phyloP scores from a whole-genome alignment of 768 basidiomycete species.

The Saitozyma sp. region DNA sequence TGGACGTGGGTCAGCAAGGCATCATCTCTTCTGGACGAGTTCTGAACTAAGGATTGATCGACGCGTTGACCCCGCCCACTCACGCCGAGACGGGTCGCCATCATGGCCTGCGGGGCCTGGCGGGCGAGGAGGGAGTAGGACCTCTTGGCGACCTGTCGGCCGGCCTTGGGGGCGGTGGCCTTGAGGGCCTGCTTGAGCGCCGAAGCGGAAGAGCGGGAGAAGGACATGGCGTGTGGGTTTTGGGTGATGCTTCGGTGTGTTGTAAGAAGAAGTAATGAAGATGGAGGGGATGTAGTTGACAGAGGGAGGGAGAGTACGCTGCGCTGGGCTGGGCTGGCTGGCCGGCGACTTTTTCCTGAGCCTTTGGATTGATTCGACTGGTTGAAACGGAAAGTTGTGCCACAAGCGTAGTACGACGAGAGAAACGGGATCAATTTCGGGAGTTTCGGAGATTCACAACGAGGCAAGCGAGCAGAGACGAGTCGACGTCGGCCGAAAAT shows the following conservation, averaged over 20 bases:
- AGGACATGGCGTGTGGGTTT: slow-evolving; percentile 40
- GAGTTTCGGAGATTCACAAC: neutral
- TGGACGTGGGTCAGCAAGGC: slow-evolving; percentile 2
- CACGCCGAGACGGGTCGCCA: slow-evolving; percentile 41
- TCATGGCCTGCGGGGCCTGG: slow-evolving; percentile 40
- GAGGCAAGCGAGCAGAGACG: neutral
- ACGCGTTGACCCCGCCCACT: slow-evolving; percentile 16
- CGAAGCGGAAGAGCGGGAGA: slow-evolving; percentile 46
- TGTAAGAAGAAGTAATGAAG: neutral
- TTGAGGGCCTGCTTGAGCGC: slow-evolving; percentile 47
- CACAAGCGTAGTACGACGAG: too few relatives aligned
- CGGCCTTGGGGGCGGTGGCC: slow-evolving; percentile 32
- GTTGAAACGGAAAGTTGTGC: too few relatives aligned
- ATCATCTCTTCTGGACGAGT: slow-evolving; percentile 3
- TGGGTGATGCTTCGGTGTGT: neutral
- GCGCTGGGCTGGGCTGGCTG: neutral
- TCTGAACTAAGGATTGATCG: neutral
- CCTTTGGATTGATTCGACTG: too few relatives aligned
- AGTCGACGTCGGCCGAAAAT: slow-evolving; percentile 5
- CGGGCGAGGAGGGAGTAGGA: slow-evolving; percentile 50
- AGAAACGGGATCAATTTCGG: slow-evolving; percentile 8
- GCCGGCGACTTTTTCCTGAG: neutral
- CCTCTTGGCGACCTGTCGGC: slow-evolving; percentile 42
- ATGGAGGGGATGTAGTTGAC: neutral
- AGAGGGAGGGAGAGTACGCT: neutral